phyloP scores from a whole-genome alignment of 129 eudicot genomes.

The Chrysanthemum makinoi region DNA sequence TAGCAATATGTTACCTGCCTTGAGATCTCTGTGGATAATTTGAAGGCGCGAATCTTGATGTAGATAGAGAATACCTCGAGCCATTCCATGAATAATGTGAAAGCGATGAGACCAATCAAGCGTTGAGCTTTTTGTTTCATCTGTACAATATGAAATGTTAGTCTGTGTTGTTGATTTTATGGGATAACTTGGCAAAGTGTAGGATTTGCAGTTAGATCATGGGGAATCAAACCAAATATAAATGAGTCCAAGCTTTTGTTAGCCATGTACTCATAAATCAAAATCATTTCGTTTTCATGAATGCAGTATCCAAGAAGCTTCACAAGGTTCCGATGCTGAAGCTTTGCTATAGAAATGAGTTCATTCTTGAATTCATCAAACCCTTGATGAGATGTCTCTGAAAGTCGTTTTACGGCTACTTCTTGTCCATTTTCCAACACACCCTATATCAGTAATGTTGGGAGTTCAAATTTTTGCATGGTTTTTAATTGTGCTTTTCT shows the following conservation, averaged over 20 bases:
- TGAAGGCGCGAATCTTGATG: constrained; percentile 14
- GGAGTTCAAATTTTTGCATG: no score
- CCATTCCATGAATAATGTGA: constrained; percentile 3
- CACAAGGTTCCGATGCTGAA: constrained; percentile 32
- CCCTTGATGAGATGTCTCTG: neutral
- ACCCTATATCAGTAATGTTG: neutral
- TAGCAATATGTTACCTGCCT: constrained; percentile 2
- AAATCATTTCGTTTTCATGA: neutral
- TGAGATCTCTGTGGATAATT: constrained; percentile 10
- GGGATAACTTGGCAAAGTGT: neutral
- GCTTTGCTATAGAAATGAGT: constrained; percentile 18
- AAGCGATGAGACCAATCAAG: neutral
- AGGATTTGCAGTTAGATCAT: neutral
- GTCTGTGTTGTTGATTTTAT: neutral
- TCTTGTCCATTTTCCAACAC: neutral
- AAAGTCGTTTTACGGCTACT: neutral
- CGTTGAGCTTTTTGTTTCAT: neutral
- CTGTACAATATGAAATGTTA: neutral
- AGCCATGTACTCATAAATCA: no score
- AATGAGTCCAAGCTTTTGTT: neutral
- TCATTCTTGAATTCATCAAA: constrained; percentile 14
- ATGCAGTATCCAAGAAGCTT: constrained; percentile 11
- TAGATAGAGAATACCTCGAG: constrained; percentile 13
- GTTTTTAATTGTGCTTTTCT: no score
- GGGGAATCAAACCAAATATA: neutral